Percentiles rank a stretch among this genome's conserved stretches.
These are phyloP conservation scores for Exophiala sp. DNA, from an alignment of 2,329 filamentous ascomycete genomes.

Conservation along the genomic window DNA sequence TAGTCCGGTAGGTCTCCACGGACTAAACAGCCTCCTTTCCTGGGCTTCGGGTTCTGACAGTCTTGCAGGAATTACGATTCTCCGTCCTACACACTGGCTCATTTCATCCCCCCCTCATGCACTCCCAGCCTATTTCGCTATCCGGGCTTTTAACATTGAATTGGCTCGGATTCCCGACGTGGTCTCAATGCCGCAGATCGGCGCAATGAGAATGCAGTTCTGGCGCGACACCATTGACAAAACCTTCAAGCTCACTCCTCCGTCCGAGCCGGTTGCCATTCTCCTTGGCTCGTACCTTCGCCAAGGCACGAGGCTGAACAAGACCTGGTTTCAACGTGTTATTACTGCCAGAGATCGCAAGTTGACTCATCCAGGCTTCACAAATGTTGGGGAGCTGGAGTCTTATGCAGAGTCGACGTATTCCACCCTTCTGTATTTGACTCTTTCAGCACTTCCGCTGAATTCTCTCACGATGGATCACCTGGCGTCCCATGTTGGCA, in stretches of 20 bases:
- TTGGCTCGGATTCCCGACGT: constrained; percentile 83
- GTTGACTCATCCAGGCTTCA: constrained; percentile 76
- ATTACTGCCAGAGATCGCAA: constrained; percentile 76
- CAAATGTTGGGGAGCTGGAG: constrained; percentile 67
- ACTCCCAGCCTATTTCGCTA: constrained; percentile 78
- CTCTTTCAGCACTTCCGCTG: constrained; percentile 70
- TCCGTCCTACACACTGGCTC: constrained; percentile 76
- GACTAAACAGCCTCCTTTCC: neutral
- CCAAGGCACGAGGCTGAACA: constrained; percentile 48
- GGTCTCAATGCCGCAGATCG: constrained; percentile 80
- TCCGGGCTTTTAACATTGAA: constrained; percentile 89
- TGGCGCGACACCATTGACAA: constrained; percentile 81
- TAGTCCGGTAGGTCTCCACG: constrained; percentile 46
- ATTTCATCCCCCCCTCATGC: constrained; percentile 71
- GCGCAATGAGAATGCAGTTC: constrained; percentile 85
- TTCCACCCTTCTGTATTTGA: constrained; percentile 84
- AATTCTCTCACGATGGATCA: constrained; percentile 83
- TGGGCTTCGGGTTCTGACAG: neutral
- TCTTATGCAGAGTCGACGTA: constrained; percentile 93
- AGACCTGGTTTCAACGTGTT: constrained; percentile 69
- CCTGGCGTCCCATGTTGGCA: constrained; percentile 89
- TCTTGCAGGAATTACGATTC: constrained; percentile 70
- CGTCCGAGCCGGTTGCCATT: constrained; percentile 85
- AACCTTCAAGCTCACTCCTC: constrained; percentile 69
- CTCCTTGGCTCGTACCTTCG: constrained; percentile 69